These are phyloP conservation scores for Sequoiadendron giganteum DNA, from an alignment of 75 land plant species.

Conservation along the genomic window DNA sequence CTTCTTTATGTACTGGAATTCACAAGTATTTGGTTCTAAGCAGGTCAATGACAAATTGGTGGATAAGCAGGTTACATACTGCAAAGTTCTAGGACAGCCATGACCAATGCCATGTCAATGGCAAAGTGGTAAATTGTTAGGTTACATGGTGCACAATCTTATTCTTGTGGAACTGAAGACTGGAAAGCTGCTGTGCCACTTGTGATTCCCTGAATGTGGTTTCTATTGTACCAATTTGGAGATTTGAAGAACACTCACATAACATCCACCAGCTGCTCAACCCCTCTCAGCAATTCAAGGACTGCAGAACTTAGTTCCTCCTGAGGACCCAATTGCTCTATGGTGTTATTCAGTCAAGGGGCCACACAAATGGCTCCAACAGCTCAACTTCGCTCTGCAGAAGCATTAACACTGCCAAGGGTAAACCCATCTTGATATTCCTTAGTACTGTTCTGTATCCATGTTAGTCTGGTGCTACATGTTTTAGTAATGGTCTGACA, in stretches of 20 bases:
- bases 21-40: neutral
- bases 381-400: conserved; percentile 6
- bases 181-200: neutral
- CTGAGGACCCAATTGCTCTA: neutral
- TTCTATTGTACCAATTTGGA: neutral
- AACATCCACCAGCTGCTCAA: neutral
- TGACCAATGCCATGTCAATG: too few relatives aligned
- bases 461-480: neutral
- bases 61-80: neutral
- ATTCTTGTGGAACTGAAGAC: neutral
- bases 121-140: neutral
- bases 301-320: neutral
- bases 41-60: neutral
- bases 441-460: neutral
- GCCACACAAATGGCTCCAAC: neutral
- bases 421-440: neutral
- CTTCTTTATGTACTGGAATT: too few relatives aligned
- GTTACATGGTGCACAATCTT: too few relatives aligned
- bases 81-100: too few relatives aligned
- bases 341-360: neutral
- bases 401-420: conserved; percentile 3
- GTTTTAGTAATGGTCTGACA: neutral
- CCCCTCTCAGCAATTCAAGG: neutral
- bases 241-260: neutral
- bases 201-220: neutral